Evolutionary conservation across 306 rosid genomes (phyloP), one percentile per base, ranked within the genome.

Genomic region (Rosa chinensis): DNA sequence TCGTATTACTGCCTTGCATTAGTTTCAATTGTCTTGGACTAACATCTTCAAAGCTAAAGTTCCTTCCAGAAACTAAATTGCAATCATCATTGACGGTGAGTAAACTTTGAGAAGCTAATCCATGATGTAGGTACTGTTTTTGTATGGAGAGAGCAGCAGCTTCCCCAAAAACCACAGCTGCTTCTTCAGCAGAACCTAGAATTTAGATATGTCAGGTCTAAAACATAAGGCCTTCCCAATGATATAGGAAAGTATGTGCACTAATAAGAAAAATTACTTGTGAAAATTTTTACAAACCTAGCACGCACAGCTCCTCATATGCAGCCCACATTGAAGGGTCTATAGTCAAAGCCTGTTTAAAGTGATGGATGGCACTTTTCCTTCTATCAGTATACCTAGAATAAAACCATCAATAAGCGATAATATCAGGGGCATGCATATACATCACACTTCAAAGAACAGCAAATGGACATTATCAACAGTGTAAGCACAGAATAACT

Each of bases 181-280:
- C 99, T 79, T 96, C 99, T 83, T 96, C 99, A 61, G 99, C 98
- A 80, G 91, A 91, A 73, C 98, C 99, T 96, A 79, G 78, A 50
- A 77, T 17, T 56, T 64, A 53, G 68, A 55, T 64, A 66, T 37
- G 32, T 61, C 66, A 61, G 67, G 39, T 25, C 67, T 61, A 25
- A 61, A 13, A 28, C 25, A 56, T n/a, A 56, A 56, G 32, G 32
- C 32, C 13, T 56, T 55, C 47, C 47, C 3, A 12, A 25, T 49
- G 23, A 44, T 72, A 23, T 77, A 48, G 10, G n/a, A 28, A 13
- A 55, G 10, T 56, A 6, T 70, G 43, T 55, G 42, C 25, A 73
- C 28, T 50, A 58, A 52, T 14, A 53, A 23, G 20, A 52, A 75
- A 39, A 82, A 84, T 77, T 59, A 74, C 74, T 49, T 72, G 72